Evolutionary conservation across 345 rosid species (phyloP).

Genomic region (Populus tremula): DNA sequence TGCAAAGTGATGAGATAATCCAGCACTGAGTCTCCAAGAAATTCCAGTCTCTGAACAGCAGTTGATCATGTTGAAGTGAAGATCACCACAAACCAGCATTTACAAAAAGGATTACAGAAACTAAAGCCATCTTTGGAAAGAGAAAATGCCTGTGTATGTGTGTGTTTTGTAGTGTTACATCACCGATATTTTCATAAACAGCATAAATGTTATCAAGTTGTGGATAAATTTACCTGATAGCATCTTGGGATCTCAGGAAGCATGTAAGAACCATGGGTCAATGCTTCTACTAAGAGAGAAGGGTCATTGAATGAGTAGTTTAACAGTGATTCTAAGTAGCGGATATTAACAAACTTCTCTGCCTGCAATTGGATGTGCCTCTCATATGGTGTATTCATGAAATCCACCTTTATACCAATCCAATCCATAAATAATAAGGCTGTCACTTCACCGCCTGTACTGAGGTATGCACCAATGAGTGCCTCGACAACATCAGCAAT

Average conservation of each 20-base stretch:
- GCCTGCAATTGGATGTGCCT: slow-evolving; percentile 30
- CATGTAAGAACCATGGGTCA: slow-evolving; percentile 94
- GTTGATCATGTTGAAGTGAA: not conserved
- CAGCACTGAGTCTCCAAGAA: slow-evolving; percentile 84
- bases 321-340: slow-evolving; percentile 48
- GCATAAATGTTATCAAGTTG: not conserved
- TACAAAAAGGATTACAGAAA: not conserved
- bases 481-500: slow-evolving; percentile 92
- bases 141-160: not conserved
- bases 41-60: slow-evolving; percentile 74
- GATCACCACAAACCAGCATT: not conserved
- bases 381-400: slow-evolving; percentile 30
- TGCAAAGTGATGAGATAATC: slow-evolving; percentile 72
- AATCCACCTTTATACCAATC: slow-evolving; percentile 66
- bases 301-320: slow-evolving; percentile 57
- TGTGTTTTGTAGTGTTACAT: not conserved
- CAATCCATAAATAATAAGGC: slow-evolving; percentile 58
- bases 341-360: slow-evolving; percentile 46
- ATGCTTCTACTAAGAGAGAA: slow-evolving; percentile 75
- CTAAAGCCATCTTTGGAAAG: not conserved
- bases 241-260: slow-evolving; percentile 82
- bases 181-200: not conserved
- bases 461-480: slow-evolving; percentile 74
- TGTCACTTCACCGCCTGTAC: slow-evolving; percentile 66
- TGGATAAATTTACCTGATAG: slow-evolving; percentile 58